Percentiles rank a stretch among this genome's conserved stretches.
phyloP scores from a whole-genome alignment of 345 rosid genomes.

The Camelina hispida region DNA sequence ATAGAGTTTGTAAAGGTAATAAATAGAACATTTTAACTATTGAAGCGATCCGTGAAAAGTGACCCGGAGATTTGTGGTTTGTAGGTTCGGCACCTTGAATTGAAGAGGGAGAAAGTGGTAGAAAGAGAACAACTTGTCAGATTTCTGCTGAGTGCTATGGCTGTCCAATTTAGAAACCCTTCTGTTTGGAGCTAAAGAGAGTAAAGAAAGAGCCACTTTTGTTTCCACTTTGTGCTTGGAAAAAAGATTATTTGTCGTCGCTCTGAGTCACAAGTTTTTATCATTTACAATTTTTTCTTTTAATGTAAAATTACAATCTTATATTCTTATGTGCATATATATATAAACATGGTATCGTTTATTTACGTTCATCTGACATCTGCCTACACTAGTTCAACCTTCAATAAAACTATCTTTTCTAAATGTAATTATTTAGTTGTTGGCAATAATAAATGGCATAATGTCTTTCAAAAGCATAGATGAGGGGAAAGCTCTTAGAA shows the following conservation, averaged over 20 bases:
- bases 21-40: not conserved
- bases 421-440: too few species aligned
- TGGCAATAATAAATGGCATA: too few species aligned
- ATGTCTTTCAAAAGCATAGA: too few species aligned
- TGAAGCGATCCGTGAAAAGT: conserved; percentile 7
- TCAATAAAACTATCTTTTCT: not conserved
- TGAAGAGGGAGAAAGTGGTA: conserved; percentile 81
- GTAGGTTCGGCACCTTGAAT: conserved; percentile 86
- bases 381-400: not conserved
- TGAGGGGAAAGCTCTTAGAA: too few species aligned
- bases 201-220: conserved; percentile 17
- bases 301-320: too few species aligned
- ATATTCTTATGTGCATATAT: not conserved
- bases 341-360: not conserved
- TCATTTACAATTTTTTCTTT: not conserved
- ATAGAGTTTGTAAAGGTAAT: conserved; percentile 78
- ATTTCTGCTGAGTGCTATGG: conserved; percentile 74
- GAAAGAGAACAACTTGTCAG: conserved; percentile 64
- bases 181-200: conserved; percentile 64
- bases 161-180: conserved; percentile 75
- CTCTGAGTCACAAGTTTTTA: conserved; percentile 16
- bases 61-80: not conserved
- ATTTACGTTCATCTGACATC: not conserved
- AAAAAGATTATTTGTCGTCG: not conserved
- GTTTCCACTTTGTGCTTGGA: not conserved